Evolutionary conservation across 2,329 filamentous ascomycete species (phyloP).

Genomic region (Botrytis deweyae): DNA sequence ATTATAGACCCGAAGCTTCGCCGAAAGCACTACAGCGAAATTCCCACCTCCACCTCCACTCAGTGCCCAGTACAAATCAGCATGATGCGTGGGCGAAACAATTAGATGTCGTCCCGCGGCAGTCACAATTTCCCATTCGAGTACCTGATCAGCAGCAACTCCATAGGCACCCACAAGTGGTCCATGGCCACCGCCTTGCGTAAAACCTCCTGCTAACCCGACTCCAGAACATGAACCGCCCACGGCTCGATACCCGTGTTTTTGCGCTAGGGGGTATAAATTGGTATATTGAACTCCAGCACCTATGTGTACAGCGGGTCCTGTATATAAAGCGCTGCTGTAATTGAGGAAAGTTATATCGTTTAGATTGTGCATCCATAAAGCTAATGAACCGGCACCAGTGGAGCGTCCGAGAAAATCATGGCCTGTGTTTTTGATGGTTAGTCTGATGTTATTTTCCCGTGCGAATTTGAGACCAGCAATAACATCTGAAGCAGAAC

Average conservation of each 20-base stretch:
- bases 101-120: constrained; percentile 47
- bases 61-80: constrained; percentile 52
- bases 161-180: constrained; percentile 49
- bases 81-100: constrained; percentile 43
- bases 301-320: constrained; percentile 20
- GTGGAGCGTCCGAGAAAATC: constrained; percentile 49
- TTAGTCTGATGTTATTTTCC: constrained; percentile 37
- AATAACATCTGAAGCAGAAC: constrained; percentile 1
- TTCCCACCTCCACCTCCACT: constrained; percentile 48
- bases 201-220: not conserved
- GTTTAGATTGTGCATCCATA: constrained; percentile 49
- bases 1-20: constrained; percentile 13
- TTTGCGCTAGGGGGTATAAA: not conserved
- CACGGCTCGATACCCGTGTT: constrained; percentile 17
- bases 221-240: constrained; percentile 13
- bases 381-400: constrained; percentile 45
- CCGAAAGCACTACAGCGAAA: constrained; percentile 43
- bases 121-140: constrained; percentile 39
- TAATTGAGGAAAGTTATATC: constrained; percentile 41
- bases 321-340: constrained; percentile 23
- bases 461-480: constrained; percentile 37
- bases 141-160: constrained; percentile 50
- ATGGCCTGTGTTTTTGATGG: constrained; percentile 46
- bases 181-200: constrained; percentile 46
- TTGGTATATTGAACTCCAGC: constrained; percentile 8